Evolutionary conservation across 257 asterid genomes (phyloP).

Genomic region (Fraxinus excelsior): DNA sequence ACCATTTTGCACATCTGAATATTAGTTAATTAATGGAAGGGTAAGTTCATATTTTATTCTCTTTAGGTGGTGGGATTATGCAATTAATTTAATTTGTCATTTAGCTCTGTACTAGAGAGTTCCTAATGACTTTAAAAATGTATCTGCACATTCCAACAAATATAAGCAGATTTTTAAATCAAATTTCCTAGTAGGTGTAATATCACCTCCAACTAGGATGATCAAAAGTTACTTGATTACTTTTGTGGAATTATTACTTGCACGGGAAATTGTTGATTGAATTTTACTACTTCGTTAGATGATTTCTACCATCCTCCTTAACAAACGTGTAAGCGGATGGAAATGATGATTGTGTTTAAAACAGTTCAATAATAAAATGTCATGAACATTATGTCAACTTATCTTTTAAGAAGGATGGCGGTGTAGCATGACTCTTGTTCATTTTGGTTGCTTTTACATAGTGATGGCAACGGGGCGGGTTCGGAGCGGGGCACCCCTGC

Average conservation of each 20-base stretch:
- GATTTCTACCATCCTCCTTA: too few relatives aligned
- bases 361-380: too few relatives aligned
- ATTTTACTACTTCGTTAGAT: too few relatives aligned
- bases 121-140: not conserved
- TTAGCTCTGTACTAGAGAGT: slow-evolving; percentile 9
- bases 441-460: not conserved
- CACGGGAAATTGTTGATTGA: not conserved
- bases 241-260: not conserved
- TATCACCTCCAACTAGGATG: slow-evolving; percentile 1
- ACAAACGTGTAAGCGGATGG: too few relatives aligned
- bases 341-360: too few relatives aligned
- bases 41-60: slow-evolving; percentile 1
- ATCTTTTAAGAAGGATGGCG: too few relatives aligned
- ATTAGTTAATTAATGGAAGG: not conserved
- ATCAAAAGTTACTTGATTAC: not conserved
- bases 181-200: not conserved
- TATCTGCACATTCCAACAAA: not conserved
- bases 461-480: too few relatives aligned
- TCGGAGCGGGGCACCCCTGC: too few relatives aligned
- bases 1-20: not conserved
- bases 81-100: not conserved
- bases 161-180: not conserved
- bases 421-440: too few relatives aligned
- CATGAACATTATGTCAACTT: too few relatives aligned
- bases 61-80: not conserved